A percentile compares a stretch with the other conserved stretches of the same genome.
Conservation (phyloP, 73 alveolate species). For the Symbiodinium pilosum region DNA sequence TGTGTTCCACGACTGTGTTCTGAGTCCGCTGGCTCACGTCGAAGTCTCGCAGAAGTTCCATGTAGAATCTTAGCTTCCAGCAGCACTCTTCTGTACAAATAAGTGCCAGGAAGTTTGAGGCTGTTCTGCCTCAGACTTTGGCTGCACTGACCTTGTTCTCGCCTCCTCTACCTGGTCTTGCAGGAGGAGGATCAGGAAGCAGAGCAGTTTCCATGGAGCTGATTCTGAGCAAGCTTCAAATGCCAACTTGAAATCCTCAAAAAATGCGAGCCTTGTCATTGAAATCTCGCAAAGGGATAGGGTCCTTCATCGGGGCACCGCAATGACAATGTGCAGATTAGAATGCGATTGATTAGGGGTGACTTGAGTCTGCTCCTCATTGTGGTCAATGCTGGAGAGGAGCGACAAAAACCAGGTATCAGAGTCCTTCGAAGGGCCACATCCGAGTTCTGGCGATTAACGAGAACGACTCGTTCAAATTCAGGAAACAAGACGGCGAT, state of each 20-base stretch:
- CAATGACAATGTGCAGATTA: too few species aligned
- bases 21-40: slow-evolving; percentile 38
- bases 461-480: too few species aligned
- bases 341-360: too few species aligned
- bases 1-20: too few species aligned
- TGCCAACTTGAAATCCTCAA: too few species aligned
- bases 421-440: background rate
- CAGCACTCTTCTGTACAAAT: too few species aligned
- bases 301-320: background rate
- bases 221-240: too few species aligned
- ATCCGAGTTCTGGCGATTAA: too few species aligned
- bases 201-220: too few species aligned
- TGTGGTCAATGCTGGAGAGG: slow-evolving; percentile 46
- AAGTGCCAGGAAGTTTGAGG: too few species aligned
- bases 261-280: slow-evolving; percentile 65
- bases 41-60: slow-evolving; percentile 80
- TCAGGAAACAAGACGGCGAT: too few species aligned
- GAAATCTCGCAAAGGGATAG: slow-evolving; percentile 63
- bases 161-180: slow-evolving; percentile 87
- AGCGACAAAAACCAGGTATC: slow-evolving; percentile 70
- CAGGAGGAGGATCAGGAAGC: too few species aligned
- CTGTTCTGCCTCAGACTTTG: background rate
- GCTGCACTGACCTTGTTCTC: slow-evolving; percentile 68
- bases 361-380: background rate
- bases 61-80: slow-evolving; percentile 32